phyloP scores from a whole-genome alignment of 768 basidiomycete genomes.

The Trametes coccinea region DNA sequence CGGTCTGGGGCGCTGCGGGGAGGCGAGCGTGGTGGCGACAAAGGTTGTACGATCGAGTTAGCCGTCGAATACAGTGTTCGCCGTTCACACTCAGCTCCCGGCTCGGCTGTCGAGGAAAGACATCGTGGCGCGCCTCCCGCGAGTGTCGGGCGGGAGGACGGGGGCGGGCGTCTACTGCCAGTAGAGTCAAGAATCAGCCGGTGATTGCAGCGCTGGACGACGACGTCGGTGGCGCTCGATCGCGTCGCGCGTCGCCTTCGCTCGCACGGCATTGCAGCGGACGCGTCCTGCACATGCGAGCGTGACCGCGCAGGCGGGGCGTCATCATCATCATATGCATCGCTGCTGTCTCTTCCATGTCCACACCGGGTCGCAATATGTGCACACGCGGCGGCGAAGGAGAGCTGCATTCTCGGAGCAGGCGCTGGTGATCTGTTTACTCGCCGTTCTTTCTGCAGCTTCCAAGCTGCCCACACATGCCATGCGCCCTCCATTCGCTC shows the following conservation, averaged over 20 bases:
- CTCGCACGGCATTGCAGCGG: constrained; percentile 3
- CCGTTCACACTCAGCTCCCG: neutral
- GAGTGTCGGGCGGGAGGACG: neutral
- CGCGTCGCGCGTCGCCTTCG: neutral
- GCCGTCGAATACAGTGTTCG: constrained; percentile 7
- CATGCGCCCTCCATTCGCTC: neutral
- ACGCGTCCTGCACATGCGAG: neutral
- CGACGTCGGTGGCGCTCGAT: constrained; percentile 10
- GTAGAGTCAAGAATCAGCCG: constrained; percentile 4
- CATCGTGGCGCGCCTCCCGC: neutral
- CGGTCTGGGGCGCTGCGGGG: neutral
- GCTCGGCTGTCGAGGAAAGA: neutral
- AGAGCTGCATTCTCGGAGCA: neutral
- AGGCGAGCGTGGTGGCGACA: neutral
- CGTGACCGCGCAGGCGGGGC: too few relatives aligned
- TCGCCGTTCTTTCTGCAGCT: neutral
- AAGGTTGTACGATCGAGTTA: constrained; percentile 1
- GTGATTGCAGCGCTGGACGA: neutral
- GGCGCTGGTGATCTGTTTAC: neutral
- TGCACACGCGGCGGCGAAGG: neutral
- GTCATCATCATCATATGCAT: too few relatives aligned
- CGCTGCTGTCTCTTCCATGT: too few relatives aligned
- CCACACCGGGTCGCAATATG: too few relatives aligned
- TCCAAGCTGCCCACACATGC: neutral
- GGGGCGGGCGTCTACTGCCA: neutral